A percentile compares a stretch with the other conserved stretches of the same genome.
These are phyloP conservation scores for Saksenaea oblongispora DNA, from an alignment of 371 early-diverging fungal genomes.

Conservation along the genomic window DNA sequence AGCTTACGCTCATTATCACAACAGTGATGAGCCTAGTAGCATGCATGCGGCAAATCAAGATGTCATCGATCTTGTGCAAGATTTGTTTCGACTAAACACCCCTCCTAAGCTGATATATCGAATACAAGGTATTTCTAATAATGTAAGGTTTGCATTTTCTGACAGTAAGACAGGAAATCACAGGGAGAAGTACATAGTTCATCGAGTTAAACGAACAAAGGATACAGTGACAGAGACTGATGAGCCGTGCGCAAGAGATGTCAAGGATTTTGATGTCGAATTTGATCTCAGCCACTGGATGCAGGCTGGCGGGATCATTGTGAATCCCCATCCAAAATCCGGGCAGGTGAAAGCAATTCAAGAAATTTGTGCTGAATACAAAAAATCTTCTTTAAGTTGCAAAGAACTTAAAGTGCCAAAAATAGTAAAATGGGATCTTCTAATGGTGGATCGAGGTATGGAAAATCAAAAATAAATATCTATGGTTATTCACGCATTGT, in stretches of 20 bases:
- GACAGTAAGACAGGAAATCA: too few relatives aligned
- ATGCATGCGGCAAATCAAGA: background rate
- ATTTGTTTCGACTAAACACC: background rate
- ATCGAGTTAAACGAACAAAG: too few relatives aligned
- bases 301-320: background rate
- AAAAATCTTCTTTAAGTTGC: background rate
- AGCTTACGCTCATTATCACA: background rate
- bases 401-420: background rate
- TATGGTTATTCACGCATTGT: background rate
- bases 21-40: background rate
- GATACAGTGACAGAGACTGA: too few relatives aligned
- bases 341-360: background rate
- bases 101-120: background rate
- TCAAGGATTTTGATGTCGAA: background rate
- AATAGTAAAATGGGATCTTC: background rate
- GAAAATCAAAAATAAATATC: background rate
- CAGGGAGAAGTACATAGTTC: too few relatives aligned
- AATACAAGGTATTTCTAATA: background rate
- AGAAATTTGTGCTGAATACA: background rate
- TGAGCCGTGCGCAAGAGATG: too few relatives aligned
- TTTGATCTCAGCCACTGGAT: background rate
- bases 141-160: too few relatives aligned
- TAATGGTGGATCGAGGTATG: background rate
- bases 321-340: background rate
- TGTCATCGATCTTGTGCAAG: background rate